Conservation (phyloP, 129 eudicot genomes). For the Dittrichia graveolens region DNA sequence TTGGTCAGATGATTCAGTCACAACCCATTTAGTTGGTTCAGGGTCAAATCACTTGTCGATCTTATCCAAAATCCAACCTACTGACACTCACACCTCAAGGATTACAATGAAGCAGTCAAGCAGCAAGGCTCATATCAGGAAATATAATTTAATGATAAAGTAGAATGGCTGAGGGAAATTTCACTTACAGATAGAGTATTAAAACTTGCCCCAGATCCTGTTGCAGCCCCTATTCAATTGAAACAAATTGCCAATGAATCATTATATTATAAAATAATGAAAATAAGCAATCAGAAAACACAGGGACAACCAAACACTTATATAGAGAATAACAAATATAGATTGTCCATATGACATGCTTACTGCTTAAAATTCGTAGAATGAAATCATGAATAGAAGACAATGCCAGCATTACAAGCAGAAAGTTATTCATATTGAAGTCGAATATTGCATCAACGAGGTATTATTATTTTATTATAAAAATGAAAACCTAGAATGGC, state of each 20-base stretch:
- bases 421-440: not conserved
- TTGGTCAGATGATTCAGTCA: not conserved
- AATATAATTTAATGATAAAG: not conserved
- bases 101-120: not conserved
- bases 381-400: conserved; percentile 6
- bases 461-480: not conserved
- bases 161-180: not conserved
- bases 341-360: not conserved
- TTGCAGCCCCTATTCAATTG: conserved; percentile 68
- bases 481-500: not conserved
- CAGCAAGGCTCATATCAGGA: not conserved
- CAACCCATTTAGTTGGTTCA: not conserved
- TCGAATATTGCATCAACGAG: no score
- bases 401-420: not conserved
- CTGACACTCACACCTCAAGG: not conserved
- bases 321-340: not conserved
- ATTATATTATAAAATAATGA: not conserved
- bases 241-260: conserved; percentile 2
- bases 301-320: not conserved
- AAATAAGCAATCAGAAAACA: not conserved
- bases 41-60: not conserved
- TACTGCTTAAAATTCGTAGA: not conserved
- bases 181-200: conserved; percentile 68
- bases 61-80: not conserved
- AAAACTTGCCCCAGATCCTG: conserved; percentile 90